Percentiles rank a stretch among this genome's conserved stretches.
These are phyloP conservation scores for Zychaea mexicana DNA, from an alignment of 371 early-diverging fungal genomes.

Conservation along the genomic window DNA sequence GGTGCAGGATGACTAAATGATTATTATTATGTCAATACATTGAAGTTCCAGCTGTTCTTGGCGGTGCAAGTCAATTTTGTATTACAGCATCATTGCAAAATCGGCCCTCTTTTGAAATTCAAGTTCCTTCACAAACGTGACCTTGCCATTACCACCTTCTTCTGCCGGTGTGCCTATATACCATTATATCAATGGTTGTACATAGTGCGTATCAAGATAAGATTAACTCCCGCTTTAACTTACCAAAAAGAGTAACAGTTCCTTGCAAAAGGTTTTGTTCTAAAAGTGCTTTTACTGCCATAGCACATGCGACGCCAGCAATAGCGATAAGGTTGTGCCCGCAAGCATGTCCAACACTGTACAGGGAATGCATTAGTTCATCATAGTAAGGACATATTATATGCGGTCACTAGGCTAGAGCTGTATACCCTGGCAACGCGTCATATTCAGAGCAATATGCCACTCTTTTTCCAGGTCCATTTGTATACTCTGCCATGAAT, in stretches of 20 bases:
- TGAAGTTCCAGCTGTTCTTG: background rate
- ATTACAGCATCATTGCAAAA: constrained; percentile 74
- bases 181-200: too few relatives aligned
- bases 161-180: constrained; percentile 70
- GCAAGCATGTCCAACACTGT: constrained; percentile 69
- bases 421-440: constrained; percentile 56
- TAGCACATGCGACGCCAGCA: constrained; percentile 66
- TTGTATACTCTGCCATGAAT: constrained; percentile 62
- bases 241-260: constrained; percentile 69
- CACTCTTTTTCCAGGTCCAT: constrained; percentile 42
- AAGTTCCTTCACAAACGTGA: constrained; percentile 61
- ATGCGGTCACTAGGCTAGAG: background rate
- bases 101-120: constrained; percentile 63
- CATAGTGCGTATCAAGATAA: background rate
- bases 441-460: constrained; percentile 72
- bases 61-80: background rate
- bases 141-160: constrained; percentile 74
- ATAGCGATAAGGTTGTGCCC: constrained; percentile 76
- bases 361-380: background rate
- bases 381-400: background rate
- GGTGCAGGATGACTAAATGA: constrained; percentile 30
- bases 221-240: background rate
- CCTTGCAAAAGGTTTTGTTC: constrained; percentile 55
- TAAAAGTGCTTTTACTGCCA: constrained; percentile 59
- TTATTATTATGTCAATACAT: background rate